Evolutionary conservation across 129 eudicot species (phyloP).

Genomic region (Flaveria linearis): DNA sequence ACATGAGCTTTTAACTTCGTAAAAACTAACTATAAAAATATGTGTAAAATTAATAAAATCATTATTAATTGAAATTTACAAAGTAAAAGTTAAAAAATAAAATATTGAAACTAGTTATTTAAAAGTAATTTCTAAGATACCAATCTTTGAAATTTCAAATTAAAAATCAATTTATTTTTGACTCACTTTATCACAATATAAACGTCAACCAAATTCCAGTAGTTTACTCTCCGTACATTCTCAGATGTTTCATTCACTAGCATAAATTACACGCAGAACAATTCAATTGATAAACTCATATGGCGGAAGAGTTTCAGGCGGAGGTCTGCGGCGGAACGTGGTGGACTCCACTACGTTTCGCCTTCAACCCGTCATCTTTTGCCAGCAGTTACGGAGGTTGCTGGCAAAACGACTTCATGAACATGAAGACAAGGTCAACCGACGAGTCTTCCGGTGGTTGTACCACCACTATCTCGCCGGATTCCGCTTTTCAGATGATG

Average conservation of each 20-base stretch:
- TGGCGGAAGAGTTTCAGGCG: slow-evolving; percentile 45
- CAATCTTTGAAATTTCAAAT: slow-evolving; percentile 25
- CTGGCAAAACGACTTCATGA: slow-evolving; percentile 32
- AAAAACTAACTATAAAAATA: not conserved
- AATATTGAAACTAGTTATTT: not conserved
- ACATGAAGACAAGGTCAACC: slow-evolving; percentile 37
- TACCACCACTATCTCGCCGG: slow-evolving; percentile 32
- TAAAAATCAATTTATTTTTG: slow-evolving; percentile 27
- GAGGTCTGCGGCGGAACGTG: slow-evolving; percentile 40
- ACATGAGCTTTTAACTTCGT: too few species aligned
- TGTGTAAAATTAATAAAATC: not conserved
- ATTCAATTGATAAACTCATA: not conserved
- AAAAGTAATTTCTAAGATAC: slow-evolving; percentile 8
- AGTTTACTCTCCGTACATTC: slow-evolving; percentile 33
- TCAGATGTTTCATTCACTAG: slow-evolving; percentile 17
- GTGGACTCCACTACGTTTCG: slow-evolving; percentile 39
- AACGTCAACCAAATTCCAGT: slow-evolving; percentile 38
- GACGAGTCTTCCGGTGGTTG: slow-evolving; percentile 34
- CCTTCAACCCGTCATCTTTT: slow-evolving; percentile 21
- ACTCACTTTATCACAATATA: slow-evolving; percentile 24
- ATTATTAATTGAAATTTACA: not conserved
- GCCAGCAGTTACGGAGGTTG: slow-evolving; percentile 18
- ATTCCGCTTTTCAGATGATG: slow-evolving; percentile 31
- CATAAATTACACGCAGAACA: not conserved
- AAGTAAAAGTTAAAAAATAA: not conserved